Conservation (phyloP, 2,329 filamentous ascomycete genomes). For the Nothophoma quercina region DNA sequence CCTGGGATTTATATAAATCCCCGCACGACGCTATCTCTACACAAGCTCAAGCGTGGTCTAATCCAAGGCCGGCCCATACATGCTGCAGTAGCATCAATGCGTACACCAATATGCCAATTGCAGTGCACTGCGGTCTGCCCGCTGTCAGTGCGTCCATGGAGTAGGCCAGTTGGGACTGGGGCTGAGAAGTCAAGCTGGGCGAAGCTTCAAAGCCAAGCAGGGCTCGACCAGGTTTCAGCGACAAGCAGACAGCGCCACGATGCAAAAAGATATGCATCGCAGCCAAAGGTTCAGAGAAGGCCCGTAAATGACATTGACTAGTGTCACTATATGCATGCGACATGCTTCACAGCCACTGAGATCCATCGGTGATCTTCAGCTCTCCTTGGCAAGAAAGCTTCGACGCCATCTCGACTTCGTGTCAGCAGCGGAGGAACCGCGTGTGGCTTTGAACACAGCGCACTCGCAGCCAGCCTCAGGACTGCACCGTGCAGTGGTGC, state of each 20-base stretch:
- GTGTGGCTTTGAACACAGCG: slow-evolving; percentile 7
- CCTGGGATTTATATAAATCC: slow-evolving; percentile 7
- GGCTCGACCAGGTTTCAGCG: slow-evolving; percentile 14
- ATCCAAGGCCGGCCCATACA: slow-evolving; percentile 10
- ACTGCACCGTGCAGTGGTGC: neutral
- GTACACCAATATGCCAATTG: slow-evolving; percentile 3
- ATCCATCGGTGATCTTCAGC: slow-evolving; percentile 5
- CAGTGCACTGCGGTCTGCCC: neutral
- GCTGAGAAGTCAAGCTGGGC: slow-evolving; percentile 16
- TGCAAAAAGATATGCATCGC: slow-evolving; percentile 3
- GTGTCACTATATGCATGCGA: neutral
- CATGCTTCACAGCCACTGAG: slow-evolving; percentile 15
- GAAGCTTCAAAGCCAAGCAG: slow-evolving; percentile 24
- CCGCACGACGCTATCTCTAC: slow-evolving; percentile 3
- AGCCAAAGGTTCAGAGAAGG: slow-evolving; percentile 4
- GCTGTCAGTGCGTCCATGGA: slow-evolving; percentile 1
- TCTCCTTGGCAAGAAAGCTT: slow-evolving; percentile 14
- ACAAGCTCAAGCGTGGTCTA: slow-evolving; percentile 1
- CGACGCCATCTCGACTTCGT: slow-evolving; percentile 2
- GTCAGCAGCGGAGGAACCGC: slow-evolving; percentile 1
- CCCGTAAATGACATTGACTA: slow-evolving; percentile 5
- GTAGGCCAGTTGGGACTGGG: neutral
- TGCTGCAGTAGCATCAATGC: slow-evolving; percentile 9
- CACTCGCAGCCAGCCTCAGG: slow-evolving; percentile 9
- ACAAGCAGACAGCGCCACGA: slow-evolving; percentile 6